phyloP scores from a whole-genome alignment of 371 early-diverging fungal genomes.

The Conidiobolus incongruus region DNA sequence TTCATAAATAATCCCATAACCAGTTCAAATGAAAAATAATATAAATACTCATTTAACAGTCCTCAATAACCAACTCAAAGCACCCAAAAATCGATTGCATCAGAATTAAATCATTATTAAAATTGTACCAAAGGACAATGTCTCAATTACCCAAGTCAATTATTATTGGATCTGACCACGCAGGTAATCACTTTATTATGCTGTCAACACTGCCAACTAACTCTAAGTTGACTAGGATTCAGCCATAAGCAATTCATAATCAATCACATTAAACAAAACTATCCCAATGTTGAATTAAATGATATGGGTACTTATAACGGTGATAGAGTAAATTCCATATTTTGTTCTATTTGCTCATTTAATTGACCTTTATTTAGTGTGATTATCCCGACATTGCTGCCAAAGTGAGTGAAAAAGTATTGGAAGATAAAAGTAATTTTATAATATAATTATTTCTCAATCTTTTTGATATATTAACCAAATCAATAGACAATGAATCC shows the following conservation, averaged over 20 bases:
- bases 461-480: no score
- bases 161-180: slow-evolving; percentile 6
- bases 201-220: not conserved
- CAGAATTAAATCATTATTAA: no score
- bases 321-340: slow-evolving; percentile 2
- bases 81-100: no score
- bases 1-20: no score
- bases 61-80: no score
- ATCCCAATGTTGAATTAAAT: not conserved
- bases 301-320: not conserved
- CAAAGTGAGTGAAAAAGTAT: slow-evolving; percentile 1
- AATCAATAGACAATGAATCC: no score
- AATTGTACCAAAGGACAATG: not conserved
- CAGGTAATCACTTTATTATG: not conserved
- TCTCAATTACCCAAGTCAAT: not conserved
- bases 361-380: not conserved
- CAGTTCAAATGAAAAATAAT: no score
- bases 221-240: no score
- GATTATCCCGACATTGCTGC: slow-evolving; percentile 6
- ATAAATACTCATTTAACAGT: no score
- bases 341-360: no score
- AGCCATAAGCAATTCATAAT: slow-evolving; percentile 1
- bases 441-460: no score
- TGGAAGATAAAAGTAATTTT: not conserved
- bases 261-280: not conserved